Evolutionary conservation across 108 stramenopile genomes (phyloP).

Genomic region (Stephanodiscus triporus): DNA sequence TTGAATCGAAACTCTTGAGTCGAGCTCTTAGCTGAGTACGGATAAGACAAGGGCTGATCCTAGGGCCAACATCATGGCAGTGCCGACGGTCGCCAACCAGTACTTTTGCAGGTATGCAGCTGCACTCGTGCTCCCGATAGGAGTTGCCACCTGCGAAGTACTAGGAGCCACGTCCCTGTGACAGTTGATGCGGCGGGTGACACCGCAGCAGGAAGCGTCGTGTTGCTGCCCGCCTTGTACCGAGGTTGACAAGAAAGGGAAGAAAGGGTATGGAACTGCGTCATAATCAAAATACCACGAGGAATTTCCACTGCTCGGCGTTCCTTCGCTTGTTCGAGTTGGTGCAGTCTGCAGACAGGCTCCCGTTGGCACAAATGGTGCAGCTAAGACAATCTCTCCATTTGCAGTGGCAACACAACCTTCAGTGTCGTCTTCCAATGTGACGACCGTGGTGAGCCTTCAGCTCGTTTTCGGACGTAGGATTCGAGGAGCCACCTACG

Average conservation of each 20-base stretch:
- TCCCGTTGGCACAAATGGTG: not conserved
- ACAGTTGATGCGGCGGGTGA: too few relatives aligned
- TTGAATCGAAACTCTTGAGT: too few relatives aligned
- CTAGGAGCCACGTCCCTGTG: too few relatives aligned
- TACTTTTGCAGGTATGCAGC: too few relatives aligned
- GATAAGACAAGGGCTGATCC: too few relatives aligned
- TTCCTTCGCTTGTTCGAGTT: not conserved
- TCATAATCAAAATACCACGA: not conserved
- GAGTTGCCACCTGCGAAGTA: too few relatives aligned
- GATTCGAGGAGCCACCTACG: not conserved
- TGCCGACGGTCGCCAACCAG: too few relatives aligned
- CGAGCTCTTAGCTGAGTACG: too few relatives aligned
- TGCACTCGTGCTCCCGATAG: too few relatives aligned
- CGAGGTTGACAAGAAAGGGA: not conserved
- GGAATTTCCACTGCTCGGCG: not conserved
- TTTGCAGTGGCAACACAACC: not conserved
- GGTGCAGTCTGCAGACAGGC: slow-evolving; percentile 1
- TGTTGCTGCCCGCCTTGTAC: not conserved
- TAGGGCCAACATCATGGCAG: too few relatives aligned
- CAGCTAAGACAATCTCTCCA: not conserved
- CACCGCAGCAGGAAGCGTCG: too few relatives aligned
- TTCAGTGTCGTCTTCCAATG: not conserved
- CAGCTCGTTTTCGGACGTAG: not conserved
- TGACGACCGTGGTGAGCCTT: not conserved
- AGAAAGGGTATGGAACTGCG: too few relatives aligned